phyloP scores from a whole-genome alignment of 805 yeast genomes.

The Monosporozyma solicola region DNA sequence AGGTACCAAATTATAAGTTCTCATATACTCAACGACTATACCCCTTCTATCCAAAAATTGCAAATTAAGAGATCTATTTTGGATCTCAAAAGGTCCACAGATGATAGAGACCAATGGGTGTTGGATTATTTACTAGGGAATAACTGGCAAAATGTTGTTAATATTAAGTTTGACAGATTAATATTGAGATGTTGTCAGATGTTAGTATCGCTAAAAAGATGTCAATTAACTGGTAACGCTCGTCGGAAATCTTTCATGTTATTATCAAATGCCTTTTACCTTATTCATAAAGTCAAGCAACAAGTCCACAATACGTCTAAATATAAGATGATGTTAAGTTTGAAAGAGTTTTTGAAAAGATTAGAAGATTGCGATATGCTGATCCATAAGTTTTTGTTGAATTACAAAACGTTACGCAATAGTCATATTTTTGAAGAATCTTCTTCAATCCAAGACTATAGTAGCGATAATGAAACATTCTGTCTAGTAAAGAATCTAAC shows the following conservation, averaged over 20 bases:
- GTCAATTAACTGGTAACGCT: not conserved
- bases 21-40: slow-evolving; percentile 36
- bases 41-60: slow-evolving; percentile 21
- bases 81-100: slow-evolving; percentile 5
- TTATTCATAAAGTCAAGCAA: not conserved
- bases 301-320: slow-evolving; percentile 1
- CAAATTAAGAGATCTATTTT: slow-evolving; percentile 15
- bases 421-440: not conserved
- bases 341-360: slow-evolving; percentile 10
- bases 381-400: slow-evolving; percentile 20
- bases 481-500: slow-evolving; percentile 23
- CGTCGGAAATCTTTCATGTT: not conserved
- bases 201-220: not conserved
- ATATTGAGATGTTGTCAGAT: not conserved
- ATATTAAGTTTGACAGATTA: not conserved
- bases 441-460: not conserved
- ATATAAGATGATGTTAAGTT: slow-evolving; percentile 11
- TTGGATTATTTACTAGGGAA: not conserved
- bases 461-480: not conserved
- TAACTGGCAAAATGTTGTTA: not conserved
- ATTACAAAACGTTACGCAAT: slow-evolving; percentile 18
- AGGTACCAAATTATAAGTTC: slow-evolving; percentile 43
- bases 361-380: slow-evolving; percentile 20
- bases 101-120: not conserved
- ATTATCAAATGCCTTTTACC: not conserved